phyloP scores from a whole-genome alignment of 2,329 filamentous ascomycete genomes.

The Colletotrichum brevisporum region DNA sequence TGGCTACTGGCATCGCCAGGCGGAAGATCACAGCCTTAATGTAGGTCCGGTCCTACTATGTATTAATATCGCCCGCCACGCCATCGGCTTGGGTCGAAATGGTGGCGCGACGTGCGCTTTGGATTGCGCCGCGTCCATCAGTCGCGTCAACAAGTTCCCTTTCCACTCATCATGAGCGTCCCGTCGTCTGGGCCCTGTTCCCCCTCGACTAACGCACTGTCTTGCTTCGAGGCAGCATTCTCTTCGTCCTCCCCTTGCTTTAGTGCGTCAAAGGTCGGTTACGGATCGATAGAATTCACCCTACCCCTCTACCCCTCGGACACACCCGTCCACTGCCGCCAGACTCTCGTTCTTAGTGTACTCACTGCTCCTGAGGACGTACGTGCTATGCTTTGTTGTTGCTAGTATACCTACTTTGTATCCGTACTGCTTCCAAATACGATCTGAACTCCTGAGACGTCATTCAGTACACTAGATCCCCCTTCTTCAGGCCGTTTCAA shows the following conservation, averaged over 20 bases:
- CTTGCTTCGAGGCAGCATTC: slow-evolving; percentile 24
- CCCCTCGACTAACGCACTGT: slow-evolving; percentile 5
- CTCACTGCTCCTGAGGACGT: slow-evolving; percentile 34
- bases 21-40: no score
- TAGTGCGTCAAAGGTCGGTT: slow-evolving; percentile 13
- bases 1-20: no score
- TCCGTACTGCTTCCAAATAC: no score
- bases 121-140: slow-evolving; percentile 10
- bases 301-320: background rate
- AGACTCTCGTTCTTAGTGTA: background rate
- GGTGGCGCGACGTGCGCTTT: slow-evolving; percentile 12
- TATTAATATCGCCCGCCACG: slow-evolving; percentile 28
- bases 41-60: background rate
- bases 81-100: slow-evolving; percentile 15
- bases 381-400: background rate
- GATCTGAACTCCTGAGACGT: slow-evolving; percentile 27
- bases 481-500: slow-evolving; percentile 33
- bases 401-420: no score
- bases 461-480: slow-evolving; percentile 6
- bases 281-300: background rate
- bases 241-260: slow-evolving; percentile 9
- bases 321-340: slow-evolving; percentile 9
- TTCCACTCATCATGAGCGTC: slow-evolving; percentile 13
- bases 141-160: background rate
- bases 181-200: background rate